Evolutionary conservation across 257 asterid species (phyloP).

Genomic region (Solanum clarkiae): DNA sequence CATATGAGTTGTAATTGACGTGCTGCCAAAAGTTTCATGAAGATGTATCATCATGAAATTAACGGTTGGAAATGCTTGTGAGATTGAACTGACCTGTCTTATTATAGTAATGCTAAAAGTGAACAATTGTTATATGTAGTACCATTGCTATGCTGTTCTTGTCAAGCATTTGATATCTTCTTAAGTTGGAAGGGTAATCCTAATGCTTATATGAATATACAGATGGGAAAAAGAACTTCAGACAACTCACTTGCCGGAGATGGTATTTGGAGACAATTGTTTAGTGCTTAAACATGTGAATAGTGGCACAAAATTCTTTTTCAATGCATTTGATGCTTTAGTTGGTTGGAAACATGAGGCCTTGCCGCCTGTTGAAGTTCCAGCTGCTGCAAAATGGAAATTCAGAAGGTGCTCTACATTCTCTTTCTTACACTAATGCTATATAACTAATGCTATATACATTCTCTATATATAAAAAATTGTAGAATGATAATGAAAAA

Average conservation of each 20-base stretch:
- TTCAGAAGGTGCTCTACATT: slow-evolving; percentile 40
- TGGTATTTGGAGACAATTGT: slow-evolving; percentile 89
- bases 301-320: slow-evolving; percentile 58
- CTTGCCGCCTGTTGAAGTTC: slow-evolving; percentile 95
- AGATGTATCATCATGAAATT: not conserved
- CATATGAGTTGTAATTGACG: not conserved
- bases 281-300: slow-evolving; percentile 57
- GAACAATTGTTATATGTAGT: not conserved
- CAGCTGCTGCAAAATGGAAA: slow-evolving; percentile 97
- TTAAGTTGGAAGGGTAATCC: not conserved
- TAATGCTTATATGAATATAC: slow-evolving; percentile 5
- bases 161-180: not conserved
- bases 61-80: not conserved
- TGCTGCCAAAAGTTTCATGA: not conserved
- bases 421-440: not conserved
- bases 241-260: slow-evolving; percentile 89
- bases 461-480: not conserved
- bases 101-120: not conserved
- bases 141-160: not conserved
- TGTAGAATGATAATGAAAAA: not conserved
- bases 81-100: not conserved
- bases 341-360: slow-evolving; percentile 84
- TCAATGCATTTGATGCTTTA: slow-evolving; percentile 88
- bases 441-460: not conserved
- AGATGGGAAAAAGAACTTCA: slow-evolving; percentile 95